Base-by-base conservation (phyloP, 305 asterid species). In the Fraxinus dipetala region DNA sequence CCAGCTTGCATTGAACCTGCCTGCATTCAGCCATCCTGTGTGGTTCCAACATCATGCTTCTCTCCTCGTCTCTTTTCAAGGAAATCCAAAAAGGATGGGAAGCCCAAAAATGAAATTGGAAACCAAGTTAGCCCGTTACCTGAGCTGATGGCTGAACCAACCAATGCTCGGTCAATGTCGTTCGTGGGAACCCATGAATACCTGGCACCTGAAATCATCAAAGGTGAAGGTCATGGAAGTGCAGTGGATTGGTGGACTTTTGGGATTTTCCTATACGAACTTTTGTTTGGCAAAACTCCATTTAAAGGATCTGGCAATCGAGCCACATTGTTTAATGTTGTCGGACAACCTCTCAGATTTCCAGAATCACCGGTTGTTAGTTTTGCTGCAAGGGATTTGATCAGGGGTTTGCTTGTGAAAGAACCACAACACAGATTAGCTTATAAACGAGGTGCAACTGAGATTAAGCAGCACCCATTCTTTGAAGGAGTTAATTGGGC, bases 241-340 rank as follows among this genome's bases (percentile, higher is more conserved):
- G 92, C 92, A 0, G 92, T 89, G 35, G 92, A 89, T 81, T 88
- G 92, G 92, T 89, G 92, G 92, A 89, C 91, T 0, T 86, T 83
- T 8, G 92, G 92, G 83, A 89, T 89, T 32, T 89, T 89, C 54
- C 74, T 87, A 0, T 87, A 87, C 76, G 92, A 89, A 80, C 74
- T 89, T 24, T 28, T 89, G 86, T 88, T 86, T 8, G 92, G 91
- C 0, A 88, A 85, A 84, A 89, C 92, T 0, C 92, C 92, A 0
- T 89, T 89, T 56, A 89, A 87, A 28, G 92, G 92, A 22, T 87
- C 90, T 0, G 90, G 89, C 1, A 87, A 89, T 28, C 85, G 89
- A 4, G 90, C 87, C 0, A 89, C 92, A 0, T 87, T 89, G 24
- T 87, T 84, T 83, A 89, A 89, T 1, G 90, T 89, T 6, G 92